Percentiles rank a stretch among this genome's conserved stretches.
Evolutionary conservation across 768 basidiomycete species (phyloP).

Genomic region (Russula earlei): DNA sequence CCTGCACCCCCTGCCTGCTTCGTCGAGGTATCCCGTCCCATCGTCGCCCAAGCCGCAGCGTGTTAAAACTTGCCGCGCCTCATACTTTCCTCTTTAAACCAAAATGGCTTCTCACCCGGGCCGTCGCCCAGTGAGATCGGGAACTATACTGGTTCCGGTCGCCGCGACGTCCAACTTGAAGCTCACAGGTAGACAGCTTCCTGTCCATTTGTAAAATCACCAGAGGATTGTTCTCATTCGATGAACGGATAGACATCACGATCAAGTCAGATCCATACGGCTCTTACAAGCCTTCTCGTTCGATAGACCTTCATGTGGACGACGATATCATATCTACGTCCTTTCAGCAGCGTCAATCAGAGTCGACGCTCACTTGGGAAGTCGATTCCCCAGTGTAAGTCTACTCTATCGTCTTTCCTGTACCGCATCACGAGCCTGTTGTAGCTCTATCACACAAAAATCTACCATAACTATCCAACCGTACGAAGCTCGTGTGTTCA

Average conservation of each 20-base stretch:
- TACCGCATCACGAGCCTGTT: background rate
- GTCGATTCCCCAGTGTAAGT: background rate
- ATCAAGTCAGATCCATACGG: conserved; percentile 3
- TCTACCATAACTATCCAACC: conserved; percentile 5
- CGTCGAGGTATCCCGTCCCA: too few species aligned
- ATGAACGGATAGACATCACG: background rate
- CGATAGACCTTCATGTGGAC: conserved; percentile 4
- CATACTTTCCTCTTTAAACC: background rate
- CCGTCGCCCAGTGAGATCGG: background rate
- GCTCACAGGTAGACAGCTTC: background rate
- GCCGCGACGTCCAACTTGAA: background rate
- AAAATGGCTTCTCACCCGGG: background rate
- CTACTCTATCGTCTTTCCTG: background rate
- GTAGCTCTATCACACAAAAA: conserved; percentile 3
- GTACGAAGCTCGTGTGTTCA: conserved; percentile 4
- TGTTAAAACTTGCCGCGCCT: too few species aligned
- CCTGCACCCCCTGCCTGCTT: too few species aligned
- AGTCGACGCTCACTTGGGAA: conserved; percentile 5
- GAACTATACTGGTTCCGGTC: background rate
- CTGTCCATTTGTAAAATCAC: background rate
- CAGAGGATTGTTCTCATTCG: too few species aligned
- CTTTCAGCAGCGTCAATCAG: background rate
- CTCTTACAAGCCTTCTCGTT: background rate
- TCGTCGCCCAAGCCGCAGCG: too few species aligned
- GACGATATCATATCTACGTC: background rate